Evolutionary conservation across 2,329 filamentous ascomycete species (phyloP).

Genomic region (Diaporthe citri): DNA sequence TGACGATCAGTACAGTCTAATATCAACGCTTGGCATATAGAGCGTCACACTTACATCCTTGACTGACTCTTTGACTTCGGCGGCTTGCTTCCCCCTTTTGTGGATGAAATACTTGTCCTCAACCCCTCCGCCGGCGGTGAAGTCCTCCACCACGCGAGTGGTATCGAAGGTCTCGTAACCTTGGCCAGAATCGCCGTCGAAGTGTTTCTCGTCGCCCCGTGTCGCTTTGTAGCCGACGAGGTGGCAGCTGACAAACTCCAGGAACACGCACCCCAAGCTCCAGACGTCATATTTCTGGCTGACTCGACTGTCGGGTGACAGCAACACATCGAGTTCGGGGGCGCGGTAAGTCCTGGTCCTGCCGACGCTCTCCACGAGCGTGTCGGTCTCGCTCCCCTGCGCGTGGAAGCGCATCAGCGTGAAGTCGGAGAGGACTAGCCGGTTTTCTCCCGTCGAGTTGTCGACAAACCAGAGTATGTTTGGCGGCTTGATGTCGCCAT

Average conservation of each 20-base stretch:
- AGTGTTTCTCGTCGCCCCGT: too few species aligned
- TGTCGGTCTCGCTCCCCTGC: neutral
- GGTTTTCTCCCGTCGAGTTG: neutral
- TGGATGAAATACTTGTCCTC: too few species aligned
- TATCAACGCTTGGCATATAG: too few species aligned
- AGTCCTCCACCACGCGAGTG: too few species aligned
- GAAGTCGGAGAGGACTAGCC: neutral
- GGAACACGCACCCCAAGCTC: constrained; percentile 6
- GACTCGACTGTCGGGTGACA: neutral
- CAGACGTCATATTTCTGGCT: constrained; percentile 9
- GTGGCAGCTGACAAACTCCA: constrained; percentile 7
- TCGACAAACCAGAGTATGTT: constrained; percentile 9
- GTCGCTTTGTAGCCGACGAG: neutral
- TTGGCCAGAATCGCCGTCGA: too few species aligned
- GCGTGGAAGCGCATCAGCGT: constrained; percentile 7
- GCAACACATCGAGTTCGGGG: neutral
- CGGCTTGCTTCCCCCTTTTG: too few species aligned
- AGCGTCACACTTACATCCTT: too few species aligned
- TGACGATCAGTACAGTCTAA: too few species aligned
- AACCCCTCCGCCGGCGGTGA: too few species aligned
- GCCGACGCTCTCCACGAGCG: neutral
- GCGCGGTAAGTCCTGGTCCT: neutral
- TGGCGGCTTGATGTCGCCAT: constrained; percentile 6
- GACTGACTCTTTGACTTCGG: too few species aligned
- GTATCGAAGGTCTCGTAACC: too few species aligned